Evolutionary conservation across 352 stramenopile genomes (phyloP), one percentile per base, ranked within the genome.

Genomic region (Pythium pyrilobum): DNA sequence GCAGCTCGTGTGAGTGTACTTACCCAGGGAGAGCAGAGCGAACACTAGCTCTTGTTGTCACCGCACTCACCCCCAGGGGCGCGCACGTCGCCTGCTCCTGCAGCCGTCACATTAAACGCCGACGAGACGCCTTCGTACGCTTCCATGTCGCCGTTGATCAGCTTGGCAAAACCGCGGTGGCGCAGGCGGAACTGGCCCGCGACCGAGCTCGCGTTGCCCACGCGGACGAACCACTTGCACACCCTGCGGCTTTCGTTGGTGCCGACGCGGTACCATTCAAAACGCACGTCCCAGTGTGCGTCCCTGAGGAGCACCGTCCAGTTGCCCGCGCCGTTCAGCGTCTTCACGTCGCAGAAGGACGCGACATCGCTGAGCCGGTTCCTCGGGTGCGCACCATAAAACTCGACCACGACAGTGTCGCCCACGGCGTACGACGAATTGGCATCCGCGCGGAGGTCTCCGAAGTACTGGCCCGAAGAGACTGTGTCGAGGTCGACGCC

Each of bases 331-430:
- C 41, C 44, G 15, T 46, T 29, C 4, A 75, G 45, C 16, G 56
- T 63, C 37, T 85, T 56, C 13, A 86, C 69, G 25, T 82, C 72
- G 21, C 71, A 81, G 60, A 85, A 87, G 0, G 69, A 82, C 10
- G 56, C 44, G 1, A 84, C 42, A 8, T 51, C 13, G 8, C 56
- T 56, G 7, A 85, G 29, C 4, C 50, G 64, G 52, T 83, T 84
- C 39, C 62, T 77, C 1, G 75, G 73, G 34, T 86, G 73, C 0
- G 48, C 73, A 8, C 73, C 73, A 21, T 63, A 57, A 33, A 86
- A 85, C n/a, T 58, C 51, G 3, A 66, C 71, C 0, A 56, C 67
- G 2, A 72, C 71, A 7, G 64, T 72, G 21, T 38, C 46, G 0
- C 73, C 69, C n/a, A 77, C 42, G 0, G 41, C 13, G 42, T 81